These are phyloP conservation scores for Leishmania aethiopica DNA, from an alignment of 208 protist species.

Conservation along the genomic window DNA sequence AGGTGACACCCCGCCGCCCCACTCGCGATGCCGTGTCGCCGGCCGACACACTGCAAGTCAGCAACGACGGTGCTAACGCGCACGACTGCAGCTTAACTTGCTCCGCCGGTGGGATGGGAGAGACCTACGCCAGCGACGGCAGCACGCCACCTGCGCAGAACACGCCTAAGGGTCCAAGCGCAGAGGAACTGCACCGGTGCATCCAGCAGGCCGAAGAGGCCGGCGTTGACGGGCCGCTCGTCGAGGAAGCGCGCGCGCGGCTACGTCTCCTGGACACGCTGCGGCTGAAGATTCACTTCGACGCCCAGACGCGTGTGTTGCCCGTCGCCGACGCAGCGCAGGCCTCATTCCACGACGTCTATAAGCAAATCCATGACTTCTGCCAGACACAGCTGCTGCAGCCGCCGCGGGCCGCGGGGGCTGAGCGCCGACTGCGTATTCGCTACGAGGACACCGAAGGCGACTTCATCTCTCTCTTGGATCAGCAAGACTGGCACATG, in stretches of 20 bases:
- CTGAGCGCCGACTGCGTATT: constrained; percentile 58
- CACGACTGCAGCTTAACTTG: neutral
- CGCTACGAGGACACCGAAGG: constrained; percentile 84
- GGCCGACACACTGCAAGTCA: neutral
- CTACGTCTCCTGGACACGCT: constrained; percentile 44
- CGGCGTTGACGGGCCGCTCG: constrained; percentile 41
- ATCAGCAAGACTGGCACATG: constrained; percentile 73
- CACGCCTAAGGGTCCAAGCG: neutral
- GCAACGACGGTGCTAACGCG: constrained; percentile 15
- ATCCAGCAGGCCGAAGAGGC: constrained; percentile 52
- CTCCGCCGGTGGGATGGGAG: neutral
- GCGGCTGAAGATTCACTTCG: constrained; percentile 80
- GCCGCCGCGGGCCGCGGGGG: constrained; percentile 2
- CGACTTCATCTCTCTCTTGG: constrained; percentile 78
- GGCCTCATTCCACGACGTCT: constrained; percentile 53
- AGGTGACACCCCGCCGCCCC: constrained; percentile 20
- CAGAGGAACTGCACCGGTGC: constrained; percentile 34
- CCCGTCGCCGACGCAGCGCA: constrained; percentile 42
- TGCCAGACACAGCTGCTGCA: constrained; percentile 32
- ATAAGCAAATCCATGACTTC: constrained; percentile 53
- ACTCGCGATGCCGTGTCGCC: constrained; percentile 1
- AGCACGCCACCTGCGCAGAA: neutral
- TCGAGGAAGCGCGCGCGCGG: constrained; percentile 47
- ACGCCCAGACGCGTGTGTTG: constrained; percentile 67
- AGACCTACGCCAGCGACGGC: constrained; percentile 7